Conservation (phyloP, 2,329 filamentous ascomycete species). For the Xylariaceae sp. region DNA sequence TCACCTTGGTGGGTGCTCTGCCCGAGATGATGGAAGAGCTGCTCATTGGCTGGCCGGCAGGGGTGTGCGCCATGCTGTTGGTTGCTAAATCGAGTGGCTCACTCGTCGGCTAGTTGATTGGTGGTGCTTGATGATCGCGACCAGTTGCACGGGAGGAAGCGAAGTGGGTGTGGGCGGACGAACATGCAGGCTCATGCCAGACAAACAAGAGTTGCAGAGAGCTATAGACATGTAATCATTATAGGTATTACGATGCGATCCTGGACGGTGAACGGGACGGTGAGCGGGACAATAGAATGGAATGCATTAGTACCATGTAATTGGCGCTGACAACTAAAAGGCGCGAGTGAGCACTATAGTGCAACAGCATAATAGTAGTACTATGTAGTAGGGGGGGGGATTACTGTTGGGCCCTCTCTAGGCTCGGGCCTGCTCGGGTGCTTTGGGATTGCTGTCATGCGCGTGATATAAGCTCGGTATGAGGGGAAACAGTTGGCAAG, state of each 20-base stretch:
- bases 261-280: too few relatives aligned
- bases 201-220: background rate
- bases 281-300: too few relatives aligned
- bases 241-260: too few relatives aligned
- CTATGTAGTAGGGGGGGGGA: too few relatives aligned
- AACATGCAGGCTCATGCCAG: too few relatives aligned
- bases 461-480: conserved; percentile 21
- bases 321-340: too few relatives aligned
- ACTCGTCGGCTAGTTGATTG: conserved; percentile 19
- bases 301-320: too few relatives aligned
- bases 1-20: conserved; percentile 6
- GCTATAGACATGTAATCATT: too few relatives aligned
- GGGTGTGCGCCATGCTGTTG: conserved; percentile 11
- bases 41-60: conserved; percentile 22
- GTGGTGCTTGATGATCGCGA: conserved; percentile 14
- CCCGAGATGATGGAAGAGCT: conserved; percentile 26
- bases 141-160: conserved; percentile 3
- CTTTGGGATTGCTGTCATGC: conserved; percentile 19
- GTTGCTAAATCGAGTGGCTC: conserved; percentile 23
- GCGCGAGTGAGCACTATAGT: too few relatives aligned
- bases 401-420: background rate
- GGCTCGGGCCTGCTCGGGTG: background rate
- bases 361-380: conserved; percentile 3
- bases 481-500: background rate
- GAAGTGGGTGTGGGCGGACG: conserved; percentile 11